phyloP scores from a whole-genome alignment of 768 basidiomycete species.

The Hygrophoropsis aurantiaca region DNA sequence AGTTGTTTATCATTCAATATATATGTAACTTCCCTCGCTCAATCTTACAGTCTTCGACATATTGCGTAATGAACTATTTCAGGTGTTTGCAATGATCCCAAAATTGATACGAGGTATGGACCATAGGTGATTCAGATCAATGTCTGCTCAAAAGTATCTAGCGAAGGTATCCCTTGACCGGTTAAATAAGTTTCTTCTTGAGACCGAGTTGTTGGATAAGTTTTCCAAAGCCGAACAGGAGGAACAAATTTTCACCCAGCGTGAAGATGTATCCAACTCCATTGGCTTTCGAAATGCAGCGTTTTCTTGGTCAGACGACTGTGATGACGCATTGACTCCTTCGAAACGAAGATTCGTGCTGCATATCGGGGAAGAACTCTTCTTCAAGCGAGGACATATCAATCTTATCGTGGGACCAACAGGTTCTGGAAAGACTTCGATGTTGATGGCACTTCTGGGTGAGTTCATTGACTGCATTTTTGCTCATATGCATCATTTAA shows the following conservation, averaged over 20 bases:
- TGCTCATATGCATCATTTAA: background rate
- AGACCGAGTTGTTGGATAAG: no score
- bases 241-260: no score
- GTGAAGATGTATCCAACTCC: no score
- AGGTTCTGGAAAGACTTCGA: slow-evolving; percentile 60
- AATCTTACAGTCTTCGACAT: slow-evolving; percentile 53
- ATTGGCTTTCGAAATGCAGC: slow-evolving; percentile 55
- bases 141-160: no score
- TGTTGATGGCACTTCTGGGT: slow-evolving; percentile 61
- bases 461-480: slow-evolving; percentile 15
- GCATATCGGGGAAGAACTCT: slow-evolving; percentile 46
- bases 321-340: slow-evolving; percentile 6
- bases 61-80: slow-evolving; percentile 48
- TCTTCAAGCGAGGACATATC: slow-evolving; percentile 50
- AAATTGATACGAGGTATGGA: slow-evolving; percentile 20
- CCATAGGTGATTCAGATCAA: no score
- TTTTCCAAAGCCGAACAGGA: no score
- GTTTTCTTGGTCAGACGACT: slow-evolving; percentile 49
- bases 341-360: slow-evolving; percentile 46
- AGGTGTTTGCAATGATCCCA: slow-evolving; percentile 32
- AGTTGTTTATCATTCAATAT: background rate
- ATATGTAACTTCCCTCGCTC: background rate
- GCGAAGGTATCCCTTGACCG: no score
- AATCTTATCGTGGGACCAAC: slow-evolving; percentile 64
- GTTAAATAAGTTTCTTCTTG: no score